phyloP scores from a whole-genome alignment of 768 basidiomycete species.

The Tricholoma furcatifolium region DNA sequence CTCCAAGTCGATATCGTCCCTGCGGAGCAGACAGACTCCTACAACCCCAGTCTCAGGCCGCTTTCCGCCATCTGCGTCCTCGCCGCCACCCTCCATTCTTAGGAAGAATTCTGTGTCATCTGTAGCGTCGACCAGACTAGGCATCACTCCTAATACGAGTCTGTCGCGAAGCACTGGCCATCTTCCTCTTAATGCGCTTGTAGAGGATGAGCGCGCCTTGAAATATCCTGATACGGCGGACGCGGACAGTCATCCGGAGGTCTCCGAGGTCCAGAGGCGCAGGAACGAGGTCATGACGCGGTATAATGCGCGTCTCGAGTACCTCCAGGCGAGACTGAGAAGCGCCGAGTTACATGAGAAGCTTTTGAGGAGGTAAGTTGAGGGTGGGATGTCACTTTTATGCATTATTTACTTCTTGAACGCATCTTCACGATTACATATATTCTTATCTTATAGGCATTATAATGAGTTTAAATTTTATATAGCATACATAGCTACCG shows the following conservation, averaged over 20 bases:
- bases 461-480: conserved; percentile 1
- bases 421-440: background rate
- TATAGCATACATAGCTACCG: background rate
- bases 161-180: conserved; percentile 43
- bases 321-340: conserved; percentile 71
- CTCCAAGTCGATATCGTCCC: conserved; percentile 37
- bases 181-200: conserved; percentile 33
- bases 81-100: conserved; percentile 23
- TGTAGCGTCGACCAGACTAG: conserved; percentile 42
- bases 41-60: conserved; percentile 28
- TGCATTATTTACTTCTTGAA: conserved; percentile 1
- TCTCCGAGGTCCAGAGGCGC: conserved; percentile 62
- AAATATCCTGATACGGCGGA: conserved; percentile 21
- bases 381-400: background rate
- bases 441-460: background rate
- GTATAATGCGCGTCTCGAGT: conserved; percentile 72
- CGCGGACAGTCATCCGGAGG: conserved; percentile 39
- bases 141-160: conserved; percentile 33
- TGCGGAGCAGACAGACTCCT: conserved; percentile 23
- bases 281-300: conserved; percentile 64
- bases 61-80: conserved; percentile 20
- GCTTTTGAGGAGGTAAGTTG: conserved; percentile 31
- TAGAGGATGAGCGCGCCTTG: conserved; percentile 19
- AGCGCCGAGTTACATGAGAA: conserved; percentile 67
- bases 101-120: conserved; percentile 56